These are phyloP conservation scores for Rhizophagus prolifer DNA, from an alignment of 192 early-diverging fungal genomes.

Conservation along the genomic window DNA sequence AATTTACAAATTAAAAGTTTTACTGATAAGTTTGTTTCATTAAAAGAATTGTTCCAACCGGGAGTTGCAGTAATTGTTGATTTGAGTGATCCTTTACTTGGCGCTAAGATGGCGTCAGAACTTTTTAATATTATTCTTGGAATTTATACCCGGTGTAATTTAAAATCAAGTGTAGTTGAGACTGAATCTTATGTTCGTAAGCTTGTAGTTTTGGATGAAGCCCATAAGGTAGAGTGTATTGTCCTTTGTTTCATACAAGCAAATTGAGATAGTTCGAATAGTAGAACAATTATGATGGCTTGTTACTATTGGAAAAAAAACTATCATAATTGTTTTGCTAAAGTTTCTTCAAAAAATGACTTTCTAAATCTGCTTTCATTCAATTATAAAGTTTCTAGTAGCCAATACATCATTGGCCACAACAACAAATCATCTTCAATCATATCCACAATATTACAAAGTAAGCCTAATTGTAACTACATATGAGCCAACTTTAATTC, in stretches of 20 bases:
- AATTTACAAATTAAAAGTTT: neutral
- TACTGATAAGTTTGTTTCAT: neutral
- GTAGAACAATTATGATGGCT: too few relatives aligned
- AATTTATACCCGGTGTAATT: neutral
- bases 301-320: too few relatives aligned
- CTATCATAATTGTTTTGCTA: too few relatives aligned
- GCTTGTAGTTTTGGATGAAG: slow-evolving; percentile 11
- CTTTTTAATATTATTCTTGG: slow-evolving; percentile 6
- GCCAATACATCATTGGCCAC: neutral
- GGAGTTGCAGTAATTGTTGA: slow-evolving; percentile 7
- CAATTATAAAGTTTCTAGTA: neutral
- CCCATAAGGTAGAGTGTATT: neutral
- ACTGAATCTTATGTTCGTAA: neutral
- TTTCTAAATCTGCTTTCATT: neutral
- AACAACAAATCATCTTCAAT: slow-evolving; percentile 2
- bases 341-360: too few relatives aligned
- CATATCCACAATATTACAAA: neutral
- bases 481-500: neutral
- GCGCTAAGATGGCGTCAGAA: neutral
- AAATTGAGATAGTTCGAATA: too few relatives aligned
- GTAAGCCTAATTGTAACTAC: neutral
- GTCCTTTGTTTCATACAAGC: too few relatives aligned
- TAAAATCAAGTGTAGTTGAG: neutral
- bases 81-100: slow-evolving; percentile 11
- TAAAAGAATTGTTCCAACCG: slow-evolving; percentile 4